Base-by-base conservation (phyloP, 176 grass and related monocot genomes). In the Rhynchospora breviuscula region DNA sequence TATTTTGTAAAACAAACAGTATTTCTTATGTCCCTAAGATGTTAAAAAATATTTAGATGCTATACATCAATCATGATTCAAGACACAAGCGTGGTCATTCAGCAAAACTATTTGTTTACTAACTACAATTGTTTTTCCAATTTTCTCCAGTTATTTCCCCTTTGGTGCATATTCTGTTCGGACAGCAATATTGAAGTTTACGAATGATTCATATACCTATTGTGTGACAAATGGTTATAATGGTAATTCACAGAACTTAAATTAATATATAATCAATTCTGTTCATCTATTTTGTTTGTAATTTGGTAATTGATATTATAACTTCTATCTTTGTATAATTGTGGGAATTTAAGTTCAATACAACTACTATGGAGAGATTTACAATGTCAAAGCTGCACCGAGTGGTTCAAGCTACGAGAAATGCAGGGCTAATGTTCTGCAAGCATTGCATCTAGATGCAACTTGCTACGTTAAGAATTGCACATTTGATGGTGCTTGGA, bases 401-500 rank as follows among this genome's bases (percentile, higher is more conserved):
- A 67, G 52, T 29, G 82, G 87, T 6, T 54, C 87, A 18, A 81
- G 62, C 18, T 80, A 83, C 80, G 70, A 81, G 6, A 84, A 85
- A 67, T 82, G 83, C 43, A 85, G 60, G 58, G 59, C 7, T 23
- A 83, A 85, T 25, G 18, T 63, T 0, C 35, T 81, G 10, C 73
- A 65, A 40, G 77, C 61, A 8, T 67, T 90, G 26, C 81, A 90
- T 79, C 66, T 84, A 7, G 61, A 79, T 23, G 31, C 73, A 17
- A 9, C 48, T 57, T 90, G 88, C 19, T 54, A 51, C 7, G 25
- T 73, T 8, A 85, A 86, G 17, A 87, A 90, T 46, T 90, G 89
- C 63, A 85, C 89, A 7, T 87, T 90, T 84, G 66, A 82, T 9
- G 89, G 85, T 75, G 67, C 84, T 8, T 90, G 89, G 89, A 87